Evolutionary conservation across 176 grass and related monocot species (phyloP).

Genomic region (Thalia dealbata): DNA sequence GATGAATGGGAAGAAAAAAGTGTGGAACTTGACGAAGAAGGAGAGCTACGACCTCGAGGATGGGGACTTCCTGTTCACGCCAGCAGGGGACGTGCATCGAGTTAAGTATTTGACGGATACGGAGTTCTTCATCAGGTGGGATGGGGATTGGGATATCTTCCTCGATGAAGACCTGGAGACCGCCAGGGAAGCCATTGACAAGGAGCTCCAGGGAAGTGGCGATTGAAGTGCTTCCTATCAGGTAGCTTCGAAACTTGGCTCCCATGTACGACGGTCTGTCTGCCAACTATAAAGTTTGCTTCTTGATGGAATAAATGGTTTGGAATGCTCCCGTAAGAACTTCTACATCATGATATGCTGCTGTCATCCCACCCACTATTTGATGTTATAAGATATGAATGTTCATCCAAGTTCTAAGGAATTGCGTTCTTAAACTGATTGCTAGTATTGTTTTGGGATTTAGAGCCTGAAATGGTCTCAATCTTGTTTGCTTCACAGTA

Average conservation of each 20-base stretch:
- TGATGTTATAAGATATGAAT: too few relatives aligned
- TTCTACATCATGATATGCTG: too few relatives aligned
- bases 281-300: neutral
- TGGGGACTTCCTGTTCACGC: conserved; percentile 86
- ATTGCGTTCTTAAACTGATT: neutral
- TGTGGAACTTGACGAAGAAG: conserved; percentile 93
- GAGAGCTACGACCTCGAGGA: conserved; percentile 59
- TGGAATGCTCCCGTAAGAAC: neutral
- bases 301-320: neutral
- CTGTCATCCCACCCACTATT: too few relatives aligned
- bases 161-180: conserved; percentile 65
- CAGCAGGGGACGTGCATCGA: conserved; percentile 64
- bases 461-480: too few relatives aligned
- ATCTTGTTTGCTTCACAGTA: too few relatives aligned
- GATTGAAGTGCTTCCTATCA: neutral
- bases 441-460: neutral
- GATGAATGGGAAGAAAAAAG: conserved; percentile 79
- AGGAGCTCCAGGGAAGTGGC: conserved; percentile 24
- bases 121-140: conserved; percentile 93
- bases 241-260: neutral
- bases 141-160: conserved; percentile 92
- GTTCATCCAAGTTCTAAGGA: neutral
- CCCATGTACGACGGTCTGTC: too few relatives aligned
- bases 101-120: conserved; percentile 82
- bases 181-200: conserved; percentile 37